Conservation (phyloP, 495 filamentous ascomycete genomes). For the Bombardia bombarda region DNA sequence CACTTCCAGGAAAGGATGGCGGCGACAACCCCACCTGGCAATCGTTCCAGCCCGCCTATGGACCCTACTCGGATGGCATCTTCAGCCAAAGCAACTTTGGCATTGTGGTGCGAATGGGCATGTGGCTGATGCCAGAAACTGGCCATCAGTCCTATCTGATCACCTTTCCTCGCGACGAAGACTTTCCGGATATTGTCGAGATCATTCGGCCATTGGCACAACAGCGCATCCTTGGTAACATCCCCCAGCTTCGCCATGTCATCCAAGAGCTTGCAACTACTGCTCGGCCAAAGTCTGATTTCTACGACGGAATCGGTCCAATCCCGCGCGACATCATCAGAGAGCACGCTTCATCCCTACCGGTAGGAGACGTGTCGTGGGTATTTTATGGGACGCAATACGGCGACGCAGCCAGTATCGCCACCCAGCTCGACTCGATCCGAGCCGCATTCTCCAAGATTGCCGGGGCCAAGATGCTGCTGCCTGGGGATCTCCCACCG, state of each 20-base stretch:
- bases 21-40: constrained; percentile 36
- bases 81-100: constrained; percentile 50
- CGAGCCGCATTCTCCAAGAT: constrained; percentile 34
- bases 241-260: constrained; percentile 34
- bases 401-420: constrained; percentile 32
- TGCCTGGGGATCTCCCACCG: constrained; percentile 25
- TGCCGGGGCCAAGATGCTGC: constrained; percentile 30
- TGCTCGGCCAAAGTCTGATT: constrained; percentile 26
- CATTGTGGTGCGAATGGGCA: constrained; percentile 50
- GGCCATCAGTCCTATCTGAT: constrained; percentile 42
- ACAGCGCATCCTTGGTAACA: constrained; percentile 43
- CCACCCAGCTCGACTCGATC: constrained; percentile 33
- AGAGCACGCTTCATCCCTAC: constrained; percentile 19
- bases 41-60: constrained; percentile 45
- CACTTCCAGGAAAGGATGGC: constrained; percentile 33
- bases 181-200: constrained; percentile 44
- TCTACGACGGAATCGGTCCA: constrained; percentile 12
- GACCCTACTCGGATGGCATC: constrained; percentile 46
- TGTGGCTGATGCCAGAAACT: constrained; percentile 42
- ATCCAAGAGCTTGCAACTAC: constrained; percentile 38
- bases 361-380: constrained; percentile 36
- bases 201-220: constrained; percentile 42
- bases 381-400: constrained; percentile 48
- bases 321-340: constrained; percentile 28
- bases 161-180: constrained; percentile 41